Conservation (phyloP, 768 basidiomycete species). For the Cantharellus cinnabarinus region DNA sequence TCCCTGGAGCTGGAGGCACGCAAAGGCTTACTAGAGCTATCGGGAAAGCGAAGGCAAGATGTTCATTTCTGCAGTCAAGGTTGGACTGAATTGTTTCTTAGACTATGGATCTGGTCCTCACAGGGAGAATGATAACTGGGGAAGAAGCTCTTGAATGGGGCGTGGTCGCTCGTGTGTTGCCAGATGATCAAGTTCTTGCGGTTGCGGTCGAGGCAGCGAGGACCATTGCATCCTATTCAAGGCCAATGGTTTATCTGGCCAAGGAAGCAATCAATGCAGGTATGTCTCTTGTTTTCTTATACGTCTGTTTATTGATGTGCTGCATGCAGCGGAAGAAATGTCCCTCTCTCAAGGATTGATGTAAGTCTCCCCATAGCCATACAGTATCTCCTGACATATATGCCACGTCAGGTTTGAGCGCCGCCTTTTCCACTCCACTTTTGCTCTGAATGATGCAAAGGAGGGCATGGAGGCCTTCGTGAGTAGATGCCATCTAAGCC, state of each 20-base stretch:
- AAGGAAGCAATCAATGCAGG: conserved; percentile 91
- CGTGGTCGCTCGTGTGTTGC: conserved; percentile 27
- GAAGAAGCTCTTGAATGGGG: conserved; percentile 28
- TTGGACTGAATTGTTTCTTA: not conserved
- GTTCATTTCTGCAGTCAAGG: not conserved
- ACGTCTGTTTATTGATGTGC: not conserved
- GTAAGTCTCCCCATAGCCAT: not conserved
- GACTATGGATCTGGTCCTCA: conserved; percentile 38
- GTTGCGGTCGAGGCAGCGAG: conserved; percentile 31
- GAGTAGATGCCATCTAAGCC: not conserved
- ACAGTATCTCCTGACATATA: not conserved
- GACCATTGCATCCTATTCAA: conserved; percentile 40
- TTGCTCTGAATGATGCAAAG: conserved; percentile 21
- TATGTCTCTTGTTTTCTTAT: conserved; percentile 15
- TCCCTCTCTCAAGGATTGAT: conserved; percentile 62
- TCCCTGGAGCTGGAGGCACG: conserved; percentile 27
- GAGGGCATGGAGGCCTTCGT: conserved; percentile 86
- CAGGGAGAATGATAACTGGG: conserved; percentile 27
- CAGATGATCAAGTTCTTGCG: conserved; percentile 21
- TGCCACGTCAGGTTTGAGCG: conserved; percentile 37
- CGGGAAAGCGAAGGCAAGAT: conserved; percentile 19
- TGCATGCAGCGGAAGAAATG: conserved; percentile 48
- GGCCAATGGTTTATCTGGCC: conserved; percentile 10
- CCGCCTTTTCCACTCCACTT: conserved; percentile 73
- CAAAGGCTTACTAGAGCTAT: conserved; percentile 25